phyloP scores from a whole-genome alignment of 2,329 filamentous ascomycete genomes.

The Fusarium nisikadoi region DNA sequence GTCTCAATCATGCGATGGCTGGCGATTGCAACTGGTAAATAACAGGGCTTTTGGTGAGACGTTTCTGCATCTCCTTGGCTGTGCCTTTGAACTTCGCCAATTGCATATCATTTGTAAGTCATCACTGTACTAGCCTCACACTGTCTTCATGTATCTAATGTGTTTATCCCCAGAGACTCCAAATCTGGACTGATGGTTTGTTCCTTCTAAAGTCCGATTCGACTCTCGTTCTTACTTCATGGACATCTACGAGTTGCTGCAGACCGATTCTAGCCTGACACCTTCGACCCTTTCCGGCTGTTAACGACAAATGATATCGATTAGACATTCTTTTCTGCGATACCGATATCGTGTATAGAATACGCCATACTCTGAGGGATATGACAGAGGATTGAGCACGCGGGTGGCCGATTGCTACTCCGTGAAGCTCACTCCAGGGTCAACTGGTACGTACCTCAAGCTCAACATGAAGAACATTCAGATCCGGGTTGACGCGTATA shows the following conservation, averaged over 20 bases:
- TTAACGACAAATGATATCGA: constrained; percentile 71
- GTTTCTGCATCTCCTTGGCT: constrained; percentile 39
- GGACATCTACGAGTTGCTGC: constrained; percentile 45
- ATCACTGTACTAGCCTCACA: too few species aligned
- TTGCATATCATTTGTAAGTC: constrained; percentile 1
- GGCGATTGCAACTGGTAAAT: constrained; percentile 45
- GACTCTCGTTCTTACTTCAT: constrained; percentile 42
- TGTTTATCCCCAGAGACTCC: constrained; percentile 44
- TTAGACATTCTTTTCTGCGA: constrained; percentile 68
- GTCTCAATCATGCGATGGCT: constrained; percentile 41
- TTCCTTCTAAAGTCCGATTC: neutral
- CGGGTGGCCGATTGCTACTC: constrained; percentile 49
- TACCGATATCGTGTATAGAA: constrained; percentile 17
- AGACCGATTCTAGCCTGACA: constrained; percentile 51
- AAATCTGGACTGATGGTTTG: constrained; percentile 51
- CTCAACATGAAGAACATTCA: constrained; percentile 53
- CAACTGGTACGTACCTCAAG: constrained; percentile 53
- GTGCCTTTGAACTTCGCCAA: constrained; percentile 45
- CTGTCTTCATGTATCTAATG: neutral
- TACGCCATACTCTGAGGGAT: neutral
- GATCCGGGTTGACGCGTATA: constrained; percentile 55
- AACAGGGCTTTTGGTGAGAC: constrained; percentile 34
- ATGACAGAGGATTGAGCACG: neutral
- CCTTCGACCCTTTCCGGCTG: constrained; percentile 63
- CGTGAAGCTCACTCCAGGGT: constrained; percentile 57